Conservation (phyloP, 257 asterid genomes). For the Ligustrum vulgare region DNA sequence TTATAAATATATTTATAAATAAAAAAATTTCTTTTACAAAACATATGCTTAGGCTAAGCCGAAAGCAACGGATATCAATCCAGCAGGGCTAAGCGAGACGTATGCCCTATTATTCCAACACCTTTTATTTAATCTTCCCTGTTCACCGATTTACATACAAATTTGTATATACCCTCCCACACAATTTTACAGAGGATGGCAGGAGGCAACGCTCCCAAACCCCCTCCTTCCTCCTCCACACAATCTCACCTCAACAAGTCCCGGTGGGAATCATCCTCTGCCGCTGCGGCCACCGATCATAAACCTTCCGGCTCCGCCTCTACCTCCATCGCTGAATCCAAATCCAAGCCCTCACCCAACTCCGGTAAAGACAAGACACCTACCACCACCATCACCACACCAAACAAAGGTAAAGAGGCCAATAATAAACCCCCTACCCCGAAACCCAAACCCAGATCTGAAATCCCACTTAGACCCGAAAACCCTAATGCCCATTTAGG, state of each 20-base stretch:
- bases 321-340: constrained; percentile 15
- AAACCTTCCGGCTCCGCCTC: constrained; percentile 22
- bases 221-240: constrained; percentile 36
- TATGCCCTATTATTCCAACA: no score
- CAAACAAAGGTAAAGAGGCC: constrained; percentile 27
- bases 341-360: constrained; percentile 48
- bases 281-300: constrained; percentile 30
- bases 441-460: constrained; percentile 40
- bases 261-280: constrained; percentile 48
- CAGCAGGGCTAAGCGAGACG: no score
- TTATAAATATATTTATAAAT: no score
- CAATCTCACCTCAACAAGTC: constrained; percentile 48
- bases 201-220: constrained; percentile 48
- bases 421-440: constrained; percentile 34
- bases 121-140: neutral
- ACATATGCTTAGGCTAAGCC: no score
- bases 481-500: constrained; percentile 35
- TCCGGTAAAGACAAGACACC: constrained; percentile 9
- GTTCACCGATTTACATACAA: neutral
- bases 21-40: no score
- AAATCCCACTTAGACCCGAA: constrained; percentile 44
- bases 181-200: constrained; percentile 30
- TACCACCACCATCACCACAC: constrained; percentile 21
- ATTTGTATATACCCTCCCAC: neutral
- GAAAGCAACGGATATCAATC: no score